Percentiles rank a stretch among this genome's conserved stretches.
phyloP scores from a whole-genome alignment of 2,329 filamentous ascomycete species.

The Alternaria hordeiaustralica region DNA sequence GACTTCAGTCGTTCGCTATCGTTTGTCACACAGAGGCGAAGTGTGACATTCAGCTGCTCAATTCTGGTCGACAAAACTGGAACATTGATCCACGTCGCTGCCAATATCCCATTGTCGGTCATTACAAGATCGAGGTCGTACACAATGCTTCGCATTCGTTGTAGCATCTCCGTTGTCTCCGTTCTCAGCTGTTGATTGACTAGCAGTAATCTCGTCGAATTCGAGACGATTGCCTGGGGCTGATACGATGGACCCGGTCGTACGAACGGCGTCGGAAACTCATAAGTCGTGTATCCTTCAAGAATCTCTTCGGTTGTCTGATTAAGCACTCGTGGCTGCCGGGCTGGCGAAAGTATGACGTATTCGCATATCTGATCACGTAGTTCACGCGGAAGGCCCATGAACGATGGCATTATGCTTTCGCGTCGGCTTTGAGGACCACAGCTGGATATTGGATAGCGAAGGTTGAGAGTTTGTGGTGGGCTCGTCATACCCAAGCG shows the following conservation, averaged over 20 bases:
- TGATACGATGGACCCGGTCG: neutral
- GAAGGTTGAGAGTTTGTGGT: neutral
- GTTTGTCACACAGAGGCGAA: conserved; percentile 14
- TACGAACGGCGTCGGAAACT: neutral
- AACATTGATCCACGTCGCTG: conserved; percentile 21
- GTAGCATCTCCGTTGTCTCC: conserved; percentile 13
- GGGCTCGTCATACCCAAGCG: neutral
- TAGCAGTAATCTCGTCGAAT: conserved; percentile 11
- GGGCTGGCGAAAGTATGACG: conserved; percentile 6
- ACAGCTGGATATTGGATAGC: neutral
- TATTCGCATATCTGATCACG: conserved; percentile 23
- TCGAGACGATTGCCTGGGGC: conserved; percentile 2
- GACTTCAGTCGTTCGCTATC: neutral
- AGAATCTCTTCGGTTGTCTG: conserved; percentile 4
- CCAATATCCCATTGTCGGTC: conserved; percentile 18
- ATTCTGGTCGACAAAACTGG: conserved; percentile 12
- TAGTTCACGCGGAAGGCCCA: conserved; percentile 22
- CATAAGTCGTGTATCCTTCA: neutral
- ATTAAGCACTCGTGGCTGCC: conserved; percentile 4
- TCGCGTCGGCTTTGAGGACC: neutral
- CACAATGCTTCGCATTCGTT: neutral
- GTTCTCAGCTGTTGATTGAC: conserved; percentile 18
- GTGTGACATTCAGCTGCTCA: conserved; percentile 13
- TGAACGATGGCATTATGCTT: neutral
- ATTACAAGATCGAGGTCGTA: conserved; percentile 23